Conservation (phyloP, 2,329 filamentous ascomycete genomes). For the Chaetoscypha palmicola region DNA sequence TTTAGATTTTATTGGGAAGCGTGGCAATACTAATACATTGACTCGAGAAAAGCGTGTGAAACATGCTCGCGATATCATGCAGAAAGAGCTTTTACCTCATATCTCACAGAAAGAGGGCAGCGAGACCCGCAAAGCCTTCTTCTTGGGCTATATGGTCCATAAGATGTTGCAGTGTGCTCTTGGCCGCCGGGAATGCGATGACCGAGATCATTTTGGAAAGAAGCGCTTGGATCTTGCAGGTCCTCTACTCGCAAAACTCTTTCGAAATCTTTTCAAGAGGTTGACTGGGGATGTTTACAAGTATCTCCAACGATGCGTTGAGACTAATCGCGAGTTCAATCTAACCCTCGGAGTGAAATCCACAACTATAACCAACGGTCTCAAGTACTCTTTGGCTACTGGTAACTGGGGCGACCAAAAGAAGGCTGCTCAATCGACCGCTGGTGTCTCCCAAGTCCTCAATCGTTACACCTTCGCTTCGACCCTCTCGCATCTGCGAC, state of each 20-base stretch:
- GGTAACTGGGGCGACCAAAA: constrained; percentile 99
- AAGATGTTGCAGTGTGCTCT: constrained; percentile 88
- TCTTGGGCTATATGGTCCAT: constrained; percentile 98
- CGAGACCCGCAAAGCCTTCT: constrained; percentile 94
- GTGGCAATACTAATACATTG: constrained; percentile 69
- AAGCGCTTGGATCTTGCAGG: constrained; percentile 95
- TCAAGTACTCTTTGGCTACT: constrained; percentile 95
- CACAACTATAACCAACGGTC: constrained; percentile 81
- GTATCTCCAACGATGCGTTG: constrained; percentile 87
- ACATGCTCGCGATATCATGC: constrained; percentile 87
- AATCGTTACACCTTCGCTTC: constrained; percentile 98
- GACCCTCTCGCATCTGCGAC: constrained; percentile 89
- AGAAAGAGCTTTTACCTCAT: constrained; percentile 93
- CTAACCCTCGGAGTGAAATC: constrained; percentile 86
- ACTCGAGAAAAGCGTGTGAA: constrained; percentile 82
- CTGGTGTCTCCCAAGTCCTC: constrained; percentile 94
- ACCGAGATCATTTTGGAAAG: constrained; percentile 98
- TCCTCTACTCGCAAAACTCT: constrained; percentile 89
- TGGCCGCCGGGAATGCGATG: constrained; percentile 87
- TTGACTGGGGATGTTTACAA: constrained; percentile 86
- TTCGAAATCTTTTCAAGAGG: constrained; percentile 84
- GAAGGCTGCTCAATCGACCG: constrained; percentile 90
- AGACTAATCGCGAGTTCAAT: constrained; percentile 83
- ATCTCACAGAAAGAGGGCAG: constrained; percentile 93
- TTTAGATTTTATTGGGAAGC: constrained; percentile 90